phyloP scores from a whole-genome alignment of 192 early-diverging fungal genomes.

The Nowakowskiella sp. region DNA sequence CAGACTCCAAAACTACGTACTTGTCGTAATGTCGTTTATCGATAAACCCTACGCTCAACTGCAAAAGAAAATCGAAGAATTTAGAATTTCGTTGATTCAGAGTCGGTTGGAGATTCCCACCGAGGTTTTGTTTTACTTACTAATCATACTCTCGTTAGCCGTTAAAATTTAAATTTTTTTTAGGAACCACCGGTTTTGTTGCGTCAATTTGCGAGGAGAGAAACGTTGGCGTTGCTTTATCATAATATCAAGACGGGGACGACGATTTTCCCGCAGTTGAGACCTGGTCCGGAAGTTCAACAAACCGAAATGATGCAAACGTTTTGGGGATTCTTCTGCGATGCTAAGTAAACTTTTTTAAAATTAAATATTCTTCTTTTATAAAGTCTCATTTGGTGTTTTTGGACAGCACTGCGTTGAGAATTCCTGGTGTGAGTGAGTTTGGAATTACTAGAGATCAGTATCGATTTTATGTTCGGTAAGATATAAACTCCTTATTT shows the following conservation, averaged over 20 bases:
- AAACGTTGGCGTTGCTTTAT: slow-evolving; percentile 54
- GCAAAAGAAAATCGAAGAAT: slow-evolving; percentile 37
- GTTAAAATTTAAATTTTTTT: too few relatives aligned
- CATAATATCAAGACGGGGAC: slow-evolving; percentile 52
- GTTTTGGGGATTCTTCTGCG: slow-evolving; percentile 50
- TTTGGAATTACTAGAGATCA: slow-evolving; percentile 38
- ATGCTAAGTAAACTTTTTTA: slow-evolving; percentile 30
- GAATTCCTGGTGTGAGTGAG: slow-evolving; percentile 42
- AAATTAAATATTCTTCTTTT: background rate
- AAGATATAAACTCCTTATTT: slow-evolving; percentile 2
- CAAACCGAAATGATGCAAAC: slow-evolving; percentile 42
- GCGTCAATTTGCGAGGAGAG: slow-evolving; percentile 52
- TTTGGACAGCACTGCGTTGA: slow-evolving; percentile 24
- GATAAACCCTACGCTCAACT: slow-evolving; percentile 36
- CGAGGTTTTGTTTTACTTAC: slow-evolving; percentile 30
- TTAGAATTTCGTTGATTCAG: slow-evolving; percentile 44
- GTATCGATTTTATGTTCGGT: slow-evolving; percentile 44
- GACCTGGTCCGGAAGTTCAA: slow-evolving; percentile 53
- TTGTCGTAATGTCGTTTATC: slow-evolving; percentile 40
- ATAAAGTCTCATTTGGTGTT: background rate
- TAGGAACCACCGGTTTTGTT: slow-evolving; percentile 51
- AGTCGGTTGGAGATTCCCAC: slow-evolving; percentile 51
- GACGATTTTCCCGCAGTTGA: slow-evolving; percentile 50
- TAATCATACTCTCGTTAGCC: slow-evolving; percentile 12
- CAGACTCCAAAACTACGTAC: slow-evolving; percentile 39